Evolutionary conservation across 2,329 filamentous ascomycete genomes (phyloP).

Genomic region (Uncinocarpus reesii): DNA sequence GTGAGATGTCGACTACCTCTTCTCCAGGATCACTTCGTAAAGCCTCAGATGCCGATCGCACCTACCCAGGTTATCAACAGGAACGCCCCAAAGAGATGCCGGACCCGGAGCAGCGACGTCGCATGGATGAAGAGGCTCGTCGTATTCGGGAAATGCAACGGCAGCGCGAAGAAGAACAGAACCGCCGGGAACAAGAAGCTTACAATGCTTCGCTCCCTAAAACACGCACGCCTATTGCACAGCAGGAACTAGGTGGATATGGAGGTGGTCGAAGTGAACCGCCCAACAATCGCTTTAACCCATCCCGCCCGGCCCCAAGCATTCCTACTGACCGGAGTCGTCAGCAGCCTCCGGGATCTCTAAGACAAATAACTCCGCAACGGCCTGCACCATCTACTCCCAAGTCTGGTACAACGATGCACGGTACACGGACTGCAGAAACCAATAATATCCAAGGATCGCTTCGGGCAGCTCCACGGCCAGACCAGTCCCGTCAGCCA

Average conservation of each 20-base stretch:
- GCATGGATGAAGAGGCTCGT: slow-evolving; percentile 46
- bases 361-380: slow-evolving; percentile 57
- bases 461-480: slow-evolving; percentile 28
- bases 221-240: slow-evolving; percentile 65
- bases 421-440: slow-evolving; percentile 22
- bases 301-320: slow-evolving; percentile 70
- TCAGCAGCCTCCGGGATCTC: slow-evolving; percentile 41
- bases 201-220: slow-evolving; percentile 87
- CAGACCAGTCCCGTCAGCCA: slow-evolving; percentile 26
- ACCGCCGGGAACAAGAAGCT: slow-evolving; percentile 66
- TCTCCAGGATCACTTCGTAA: slow-evolving; percentile 33
- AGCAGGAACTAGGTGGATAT: slow-evolving; percentile 77
- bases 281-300: slow-evolving; percentile 62
- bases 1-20: slow-evolving; percentile 25
- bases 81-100: slow-evolving; percentile 49
- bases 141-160: slow-evolving; percentile 30
- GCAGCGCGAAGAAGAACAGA: slow-evolving; percentile 47
- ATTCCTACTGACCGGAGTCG: slow-evolving; percentile 50
- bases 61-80: slow-evolving; percentile 35
- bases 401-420: slow-evolving; percentile 9
- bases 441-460: slow-evolving; percentile 25
- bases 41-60: slow-evolving; percentile 50
- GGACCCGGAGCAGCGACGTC: slow-evolving; percentile 39
- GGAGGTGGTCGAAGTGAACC: slow-evolving; percentile 44
- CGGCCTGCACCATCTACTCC: slow-evolving; percentile 71